phyloP scores from a whole-genome alignment of 352 stramenopile genomes.

The Pythium sp. region DNA sequence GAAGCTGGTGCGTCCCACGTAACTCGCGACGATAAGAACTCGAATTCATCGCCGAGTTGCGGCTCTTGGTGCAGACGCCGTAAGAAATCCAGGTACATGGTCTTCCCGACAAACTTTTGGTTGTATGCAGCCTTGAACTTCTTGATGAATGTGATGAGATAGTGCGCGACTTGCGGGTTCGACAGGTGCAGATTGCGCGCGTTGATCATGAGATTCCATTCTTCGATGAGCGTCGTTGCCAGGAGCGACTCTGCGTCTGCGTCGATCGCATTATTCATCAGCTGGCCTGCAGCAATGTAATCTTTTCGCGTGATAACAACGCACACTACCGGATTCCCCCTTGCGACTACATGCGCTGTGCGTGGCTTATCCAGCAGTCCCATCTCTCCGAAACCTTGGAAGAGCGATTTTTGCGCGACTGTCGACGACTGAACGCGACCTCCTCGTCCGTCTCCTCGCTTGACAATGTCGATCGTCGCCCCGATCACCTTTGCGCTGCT shows the following conservation, averaged over 20 bases:
- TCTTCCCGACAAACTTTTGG: constrained; percentile 76
- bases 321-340: constrained; percentile 31
- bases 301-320: constrained; percentile 43
- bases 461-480: background rate
- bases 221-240: constrained; percentile 61
- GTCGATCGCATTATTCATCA: constrained; percentile 31
- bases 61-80: constrained; percentile 62
- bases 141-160: constrained; percentile 73
- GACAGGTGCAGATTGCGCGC: constrained; percentile 59
- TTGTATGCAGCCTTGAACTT: constrained; percentile 77
- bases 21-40: constrained; percentile 48
- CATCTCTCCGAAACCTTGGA: constrained; percentile 81
- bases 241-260: constrained; percentile 52
- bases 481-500: constrained; percentile 4
- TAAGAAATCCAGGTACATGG: constrained; percentile 67
- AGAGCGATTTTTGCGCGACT: constrained; percentile 54
- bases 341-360: constrained; percentile 47
- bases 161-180: constrained; percentile 61
- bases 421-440: constrained; percentile 24
- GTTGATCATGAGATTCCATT: constrained; percentile 66
- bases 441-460: constrained; percentile 12
- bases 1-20: constrained; percentile 52
- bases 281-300: constrained; percentile 47
- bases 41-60: constrained; percentile 47
- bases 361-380: constrained; percentile 58